Evolutionary conservation across 2,329 filamentous ascomycete genomes (phyloP).

Genomic region (Arthrobotrys conoides): DNA sequence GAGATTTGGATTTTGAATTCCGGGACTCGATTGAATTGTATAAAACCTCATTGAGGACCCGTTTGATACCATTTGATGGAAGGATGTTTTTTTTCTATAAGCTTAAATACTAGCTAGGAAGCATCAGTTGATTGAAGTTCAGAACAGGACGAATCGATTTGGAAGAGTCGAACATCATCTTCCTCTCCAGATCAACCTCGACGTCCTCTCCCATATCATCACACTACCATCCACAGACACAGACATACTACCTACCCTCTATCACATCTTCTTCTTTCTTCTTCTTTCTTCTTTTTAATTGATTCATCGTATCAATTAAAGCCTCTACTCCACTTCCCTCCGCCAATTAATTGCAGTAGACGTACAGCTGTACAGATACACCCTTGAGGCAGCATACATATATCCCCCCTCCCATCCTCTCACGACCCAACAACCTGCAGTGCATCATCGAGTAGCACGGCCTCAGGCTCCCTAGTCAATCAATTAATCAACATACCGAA

Average conservation of each 20-base stretch:
- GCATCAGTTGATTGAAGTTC: too few relatives aligned
- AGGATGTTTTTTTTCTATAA: too few relatives aligned
- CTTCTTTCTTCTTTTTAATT: background rate
- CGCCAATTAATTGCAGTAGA: conserved; percentile 1
- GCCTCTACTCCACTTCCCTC: background rate
- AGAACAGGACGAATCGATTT: conserved; percentile 7
- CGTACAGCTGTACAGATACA: background rate
- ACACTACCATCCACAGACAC: background rate
- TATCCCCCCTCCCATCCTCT: background rate
- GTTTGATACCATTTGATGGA: background rate
- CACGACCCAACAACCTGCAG: conserved; percentile 25
- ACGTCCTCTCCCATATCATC: background rate
- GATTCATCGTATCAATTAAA: background rate
- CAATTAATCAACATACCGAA: background rate
- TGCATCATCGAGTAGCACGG: background rate
- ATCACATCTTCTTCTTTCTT: background rate
- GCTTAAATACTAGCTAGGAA: too few relatives aligned
- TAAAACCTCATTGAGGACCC: conserved; percentile 11
- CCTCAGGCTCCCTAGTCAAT: background rate
- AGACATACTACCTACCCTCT: too few relatives aligned
- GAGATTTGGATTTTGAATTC: background rate
- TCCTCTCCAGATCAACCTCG: conserved; percentile 41
- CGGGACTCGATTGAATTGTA: background rate
- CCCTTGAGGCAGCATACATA: conserved; percentile 23
- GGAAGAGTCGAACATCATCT: conserved; percentile 59